A percentile compares a stretch with the other conserved stretches of the same genome.
phyloP scores from a whole-genome alignment of 2,329 filamentous ascomycete genomes.

The Aureobasidium sp. region DNA sequence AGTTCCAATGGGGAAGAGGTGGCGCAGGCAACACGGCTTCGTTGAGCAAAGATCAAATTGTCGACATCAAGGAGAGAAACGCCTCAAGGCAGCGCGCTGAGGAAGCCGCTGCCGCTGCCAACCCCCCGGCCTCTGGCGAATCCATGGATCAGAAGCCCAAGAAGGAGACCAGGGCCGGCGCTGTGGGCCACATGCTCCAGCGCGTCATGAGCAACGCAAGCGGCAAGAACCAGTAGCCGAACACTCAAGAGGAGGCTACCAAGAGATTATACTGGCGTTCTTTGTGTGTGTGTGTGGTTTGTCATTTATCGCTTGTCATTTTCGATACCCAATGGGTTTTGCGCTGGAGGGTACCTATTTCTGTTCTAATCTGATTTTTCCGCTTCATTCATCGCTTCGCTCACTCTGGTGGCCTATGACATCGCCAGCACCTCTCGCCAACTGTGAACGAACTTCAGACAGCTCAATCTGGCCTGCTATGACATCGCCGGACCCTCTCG shows the following conservation, averaged over 20 bases:
- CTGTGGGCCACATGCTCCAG: constrained; percentile 2
- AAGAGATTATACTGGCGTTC: background rate
- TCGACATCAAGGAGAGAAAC: constrained; percentile 27
- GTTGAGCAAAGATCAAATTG: constrained; percentile 32
- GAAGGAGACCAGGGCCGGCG: background rate
- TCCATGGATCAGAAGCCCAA: constrained; percentile 7
- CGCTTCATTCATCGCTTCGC: background rate
- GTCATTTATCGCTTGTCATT: background rate
- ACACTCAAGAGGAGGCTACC: background rate
- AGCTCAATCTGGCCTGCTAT: no score
- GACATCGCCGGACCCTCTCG: no score
- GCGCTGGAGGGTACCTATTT: background rate
- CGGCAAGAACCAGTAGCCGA: background rate
- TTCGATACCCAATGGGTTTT: background rate
- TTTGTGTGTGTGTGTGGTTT: background rate
- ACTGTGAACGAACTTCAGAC: no score
- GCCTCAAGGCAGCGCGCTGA: constrained; percentile 8
- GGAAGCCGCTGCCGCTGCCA: background rate
- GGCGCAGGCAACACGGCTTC: constrained; percentile 60
- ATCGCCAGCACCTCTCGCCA: no score
- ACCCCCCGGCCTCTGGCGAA: background rate
- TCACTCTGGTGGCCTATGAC: no score
- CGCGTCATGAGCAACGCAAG: background rate
- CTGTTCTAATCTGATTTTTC: background rate
- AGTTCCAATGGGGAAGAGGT: constrained; percentile 61